A percentile compares a stretch with the other conserved stretches of the same genome.
phyloP scores from a whole-genome alignment of 352 stramenopile species.

The Globisporangium alternatum region DNA sequence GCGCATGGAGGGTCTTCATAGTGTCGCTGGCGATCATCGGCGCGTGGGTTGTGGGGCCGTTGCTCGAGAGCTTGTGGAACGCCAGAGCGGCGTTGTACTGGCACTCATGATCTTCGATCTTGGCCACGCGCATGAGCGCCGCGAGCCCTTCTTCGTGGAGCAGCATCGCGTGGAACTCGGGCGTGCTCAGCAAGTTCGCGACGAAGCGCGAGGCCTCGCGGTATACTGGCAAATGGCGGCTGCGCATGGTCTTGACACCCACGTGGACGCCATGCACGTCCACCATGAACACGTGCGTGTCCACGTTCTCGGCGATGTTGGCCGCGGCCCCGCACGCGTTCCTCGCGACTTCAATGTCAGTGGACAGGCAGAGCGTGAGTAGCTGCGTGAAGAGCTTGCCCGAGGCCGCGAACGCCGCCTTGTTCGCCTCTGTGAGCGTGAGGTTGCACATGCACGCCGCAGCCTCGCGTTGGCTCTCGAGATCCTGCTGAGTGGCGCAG shows the following conservation, averaged over 20 bases:
- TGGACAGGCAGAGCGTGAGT: slow-evolving; percentile 70
- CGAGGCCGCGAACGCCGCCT: slow-evolving; percentile 53
- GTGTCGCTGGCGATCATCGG: slow-evolving; percentile 55
- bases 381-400: slow-evolving; percentile 56
- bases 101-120: slow-evolving; percentile 90
- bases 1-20: slow-evolving; percentile 60
- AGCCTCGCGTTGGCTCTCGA: slow-evolving; percentile 91
- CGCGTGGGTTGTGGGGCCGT: slow-evolving; percentile 58
- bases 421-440: slow-evolving; percentile 77
- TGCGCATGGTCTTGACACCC: slow-evolving; percentile 86
- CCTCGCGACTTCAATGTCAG: slow-evolving; percentile 89
- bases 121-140: slow-evolving; percentile 85
- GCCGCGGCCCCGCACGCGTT: slow-evolving; percentile 90
- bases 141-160: slow-evolving; percentile 83
- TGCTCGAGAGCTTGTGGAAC: slow-evolving; percentile 88
- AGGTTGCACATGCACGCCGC: slow-evolving; percentile 87
- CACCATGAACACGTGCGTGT: slow-evolving; percentile 82
- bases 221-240: slow-evolving; percentile 86
- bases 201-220: slow-evolving; percentile 90
- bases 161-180: slow-evolving; percentile 76
- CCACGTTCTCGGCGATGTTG: slow-evolving; percentile 88
- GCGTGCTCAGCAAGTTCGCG: slow-evolving; percentile 88
- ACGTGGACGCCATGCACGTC: slow-evolving; percentile 88
- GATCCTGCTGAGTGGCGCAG: slow-evolving; percentile 40
- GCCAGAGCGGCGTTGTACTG: slow-evolving; percentile 87